These are phyloP conservation scores for Tilletiopsis washingtonensis DNA, from an alignment of 1,284 basidiomycete species.

Conservation along the genomic window DNA sequence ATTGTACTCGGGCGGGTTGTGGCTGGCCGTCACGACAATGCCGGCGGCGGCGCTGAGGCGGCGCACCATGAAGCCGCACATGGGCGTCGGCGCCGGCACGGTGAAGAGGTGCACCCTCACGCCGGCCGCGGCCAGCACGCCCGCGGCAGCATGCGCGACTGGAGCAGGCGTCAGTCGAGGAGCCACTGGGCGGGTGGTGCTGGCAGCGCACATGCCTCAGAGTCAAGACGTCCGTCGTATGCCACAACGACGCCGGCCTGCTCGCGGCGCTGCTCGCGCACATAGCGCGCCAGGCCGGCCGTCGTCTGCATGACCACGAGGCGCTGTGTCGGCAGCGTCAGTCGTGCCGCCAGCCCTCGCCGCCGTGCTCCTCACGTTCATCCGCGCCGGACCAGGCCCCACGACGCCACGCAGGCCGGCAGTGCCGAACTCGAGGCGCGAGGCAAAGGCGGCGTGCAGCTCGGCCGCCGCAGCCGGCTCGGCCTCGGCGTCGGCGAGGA, in stretches of 20 bases:
- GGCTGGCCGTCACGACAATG: conserved; percentile 35
- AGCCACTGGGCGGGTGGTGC: neutral
- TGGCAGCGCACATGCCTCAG: neutral
- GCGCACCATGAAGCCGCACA: conserved; percentile 35
- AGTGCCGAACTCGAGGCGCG: conserved; percentile 32
- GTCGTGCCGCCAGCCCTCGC: too few relatives aligned
- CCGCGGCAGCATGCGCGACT: conserved; percentile 28
- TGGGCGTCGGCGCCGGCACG: conserved; percentile 22
- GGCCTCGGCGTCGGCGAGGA: neutral
- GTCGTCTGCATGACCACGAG: conserved; percentile 32
- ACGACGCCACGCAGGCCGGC: conserved; percentile 33
- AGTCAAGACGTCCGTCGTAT: conserved; percentile 27
- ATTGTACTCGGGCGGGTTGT: conserved; percentile 41
- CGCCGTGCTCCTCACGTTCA: conserved; percentile 39
- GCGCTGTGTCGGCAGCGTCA: conserved; percentile 10
- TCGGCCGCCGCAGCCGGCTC: neutral
- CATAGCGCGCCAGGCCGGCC: conserved; percentile 25
- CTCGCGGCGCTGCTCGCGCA: conserved; percentile 15
- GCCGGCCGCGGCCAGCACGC: conserved; percentile 24
- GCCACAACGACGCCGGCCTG: conserved; percentile 35
- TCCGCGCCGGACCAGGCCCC: conserved; percentile 31
- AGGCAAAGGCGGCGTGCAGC: conserved; percentile 17
- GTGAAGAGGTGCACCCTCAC: conserved; percentile 20
- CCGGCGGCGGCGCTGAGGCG: conserved; percentile 30
- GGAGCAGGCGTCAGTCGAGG: neutral